Evolutionary conservation across 2,329 filamentous ascomycete genomes (phyloP).

Genomic region (Diplocarpon rosae): DNA sequence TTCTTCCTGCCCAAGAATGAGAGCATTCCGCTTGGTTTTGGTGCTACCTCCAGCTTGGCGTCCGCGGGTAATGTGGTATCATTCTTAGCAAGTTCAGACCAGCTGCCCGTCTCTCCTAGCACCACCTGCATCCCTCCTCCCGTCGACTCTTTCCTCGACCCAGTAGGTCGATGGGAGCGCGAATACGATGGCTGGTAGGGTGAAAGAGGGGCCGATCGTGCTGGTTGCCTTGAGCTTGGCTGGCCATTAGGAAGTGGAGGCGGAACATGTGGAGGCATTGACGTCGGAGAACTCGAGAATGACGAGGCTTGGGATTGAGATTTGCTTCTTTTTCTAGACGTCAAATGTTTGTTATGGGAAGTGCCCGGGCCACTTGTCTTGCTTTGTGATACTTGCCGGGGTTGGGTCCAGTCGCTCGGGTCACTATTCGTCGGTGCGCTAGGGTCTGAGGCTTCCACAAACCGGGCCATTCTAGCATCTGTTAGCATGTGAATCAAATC

Average conservation of each 20-base stretch:
- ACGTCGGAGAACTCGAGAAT: conserved; percentile 21
- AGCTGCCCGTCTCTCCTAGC: conserved; percentile 78
- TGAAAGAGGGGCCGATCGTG: conserved; percentile 15
- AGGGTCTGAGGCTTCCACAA: conserved; percentile 26
- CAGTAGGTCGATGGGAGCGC: conserved; percentile 16
- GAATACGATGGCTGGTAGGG: conserved; percentile 25
- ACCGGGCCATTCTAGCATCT: conserved; percentile 22
- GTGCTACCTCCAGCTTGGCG: conserved; percentile 41
- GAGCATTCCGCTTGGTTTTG: conserved; percentile 69
- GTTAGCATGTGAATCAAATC: conserved; percentile 5
- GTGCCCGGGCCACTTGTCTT: conserved; percentile 8
- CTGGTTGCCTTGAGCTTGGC: not conserved
- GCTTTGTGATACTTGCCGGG: conserved; percentile 6
- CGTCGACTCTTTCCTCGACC: conserved; percentile 22
- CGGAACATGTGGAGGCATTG: conserved; percentile 12
- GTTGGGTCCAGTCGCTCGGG: conserved; percentile 12
- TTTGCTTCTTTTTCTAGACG: conserved; percentile 14
- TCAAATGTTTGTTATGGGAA: conserved; percentile 11
- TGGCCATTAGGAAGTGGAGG: conserved; percentile 17
- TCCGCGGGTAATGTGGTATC: conserved; percentile 64
- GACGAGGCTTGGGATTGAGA: conserved; percentile 22
- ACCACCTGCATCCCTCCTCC: conserved; percentile 79
- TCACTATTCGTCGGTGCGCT: conserved; percentile 12
- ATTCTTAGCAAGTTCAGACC: conserved; percentile 81
- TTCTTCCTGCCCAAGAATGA: conserved; percentile 85